Conservation (phyloP, 106 monocot genomes). For the Dactylorhiza incarnata region DNA sequence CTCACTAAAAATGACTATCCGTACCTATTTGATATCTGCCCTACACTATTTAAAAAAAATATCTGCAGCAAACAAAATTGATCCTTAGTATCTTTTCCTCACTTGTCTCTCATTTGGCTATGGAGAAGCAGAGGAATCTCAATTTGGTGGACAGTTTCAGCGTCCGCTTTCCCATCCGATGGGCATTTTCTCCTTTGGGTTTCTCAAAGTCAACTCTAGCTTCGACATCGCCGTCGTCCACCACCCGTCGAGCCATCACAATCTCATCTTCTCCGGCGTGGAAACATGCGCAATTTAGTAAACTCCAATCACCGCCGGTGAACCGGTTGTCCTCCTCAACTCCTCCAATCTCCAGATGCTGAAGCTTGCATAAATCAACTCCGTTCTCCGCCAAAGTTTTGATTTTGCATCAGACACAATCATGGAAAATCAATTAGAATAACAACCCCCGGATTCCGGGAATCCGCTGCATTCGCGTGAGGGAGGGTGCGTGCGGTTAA, state of each 20-base stretch:
- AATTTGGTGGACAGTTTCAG: conserved; percentile 18
- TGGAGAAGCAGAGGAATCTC: background rate
- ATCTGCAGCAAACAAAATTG: too few species aligned
- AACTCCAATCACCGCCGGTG: conserved; percentile 9
- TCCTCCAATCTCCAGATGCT: conserved; percentile 80
- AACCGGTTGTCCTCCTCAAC: conserved; percentile 43
- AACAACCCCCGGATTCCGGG: conserved; percentile 27
- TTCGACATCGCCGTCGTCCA: conserved; percentile 60
- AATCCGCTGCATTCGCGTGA: too few species aligned
- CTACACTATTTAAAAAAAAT: too few species aligned
- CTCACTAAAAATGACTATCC: too few species aligned
- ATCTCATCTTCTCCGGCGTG: conserved; percentile 32
- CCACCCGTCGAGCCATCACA: conserved; percentile 38
- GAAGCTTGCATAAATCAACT: background rate
- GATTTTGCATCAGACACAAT: conserved; percentile 57
- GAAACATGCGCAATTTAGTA: conserved; percentile 24
- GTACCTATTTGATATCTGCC: too few species aligned
- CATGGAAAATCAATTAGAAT: conserved; percentile 55
- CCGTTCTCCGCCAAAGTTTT: conserved; percentile 62
- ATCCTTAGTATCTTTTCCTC: background rate
- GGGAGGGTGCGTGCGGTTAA: too few species aligned
- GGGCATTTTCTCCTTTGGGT: conserved; percentile 44
- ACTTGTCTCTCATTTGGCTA: background rate
- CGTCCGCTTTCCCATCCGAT: conserved; percentile 41
- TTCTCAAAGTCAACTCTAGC: conserved; percentile 25